These are phyloP conservation scores for Cornus controversa DNA, from an alignment of 148 eudicot genomes.

Conservation along the genomic window DNA sequence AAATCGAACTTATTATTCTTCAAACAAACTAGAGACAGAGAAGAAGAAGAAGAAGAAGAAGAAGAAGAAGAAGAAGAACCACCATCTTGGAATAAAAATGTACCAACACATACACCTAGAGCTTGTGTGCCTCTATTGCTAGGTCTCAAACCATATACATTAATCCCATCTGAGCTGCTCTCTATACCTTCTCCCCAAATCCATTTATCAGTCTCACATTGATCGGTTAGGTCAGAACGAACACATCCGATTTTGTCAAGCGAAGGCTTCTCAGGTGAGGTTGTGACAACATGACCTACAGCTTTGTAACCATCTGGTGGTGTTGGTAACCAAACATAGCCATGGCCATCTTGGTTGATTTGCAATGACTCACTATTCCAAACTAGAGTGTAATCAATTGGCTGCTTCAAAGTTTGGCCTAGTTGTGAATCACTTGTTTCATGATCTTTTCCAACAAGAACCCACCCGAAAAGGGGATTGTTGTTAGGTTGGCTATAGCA, in stretches of 20 bases:
- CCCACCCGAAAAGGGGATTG: constrained; percentile 25
- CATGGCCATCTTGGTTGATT: constrained; percentile 4
- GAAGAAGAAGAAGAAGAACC: background rate
- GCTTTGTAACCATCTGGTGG: constrained; percentile 36
- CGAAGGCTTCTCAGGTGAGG: constrained; percentile 29
- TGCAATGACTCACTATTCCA: constrained; percentile 22
- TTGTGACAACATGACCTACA: constrained; percentile 30
- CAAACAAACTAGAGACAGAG: constrained; percentile 28
- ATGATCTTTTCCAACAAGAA: constrained; percentile 30
- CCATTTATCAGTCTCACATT: constrained; percentile 18
- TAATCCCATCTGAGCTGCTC: constrained; percentile 15
- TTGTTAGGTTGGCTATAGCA: constrained; percentile 32
- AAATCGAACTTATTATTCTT: constrained; percentile 20
- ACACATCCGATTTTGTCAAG: constrained; percentile 34
- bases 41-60: background rate
- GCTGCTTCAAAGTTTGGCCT: constrained; percentile 5
- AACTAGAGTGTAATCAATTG: constrained; percentile 27
- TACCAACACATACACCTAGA: constrained; percentile 31
- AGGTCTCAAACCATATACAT: constrained; percentile 28
- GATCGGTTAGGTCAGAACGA: constrained; percentile 29
- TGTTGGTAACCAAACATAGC: constrained; percentile 34
- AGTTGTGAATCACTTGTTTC: background rate
- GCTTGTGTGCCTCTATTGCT: constrained; percentile 27
- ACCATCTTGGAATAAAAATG: constrained; percentile 21
- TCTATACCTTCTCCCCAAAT: constrained; percentile 26